A percentile compares a stretch with the other conserved stretches of the same genome.
Conservation (phyloP, 306 rosid species). For the Cucurbita argyrosperma region DNA sequence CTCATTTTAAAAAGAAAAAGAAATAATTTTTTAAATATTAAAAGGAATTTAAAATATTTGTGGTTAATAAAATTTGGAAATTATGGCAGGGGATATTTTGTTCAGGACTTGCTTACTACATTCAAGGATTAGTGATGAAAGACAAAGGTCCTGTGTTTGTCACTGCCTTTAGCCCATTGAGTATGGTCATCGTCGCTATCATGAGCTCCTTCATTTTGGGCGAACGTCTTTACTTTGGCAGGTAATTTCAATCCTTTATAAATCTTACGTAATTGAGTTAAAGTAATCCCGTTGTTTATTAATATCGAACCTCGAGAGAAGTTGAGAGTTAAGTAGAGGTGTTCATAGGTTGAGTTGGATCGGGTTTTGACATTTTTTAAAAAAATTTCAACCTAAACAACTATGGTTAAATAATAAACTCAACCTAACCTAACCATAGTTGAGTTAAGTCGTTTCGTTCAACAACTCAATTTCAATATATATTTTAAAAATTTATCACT, state of each 20-base stretch:
- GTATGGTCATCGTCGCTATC: conserved; percentile 76
- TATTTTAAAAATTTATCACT: too few species aligned
- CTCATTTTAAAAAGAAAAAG: too few species aligned
- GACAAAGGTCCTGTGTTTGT: conserved; percentile 84
- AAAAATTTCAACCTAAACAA: too few species aligned
- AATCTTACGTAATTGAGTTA: too few species aligned
- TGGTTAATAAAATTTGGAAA: neutral
- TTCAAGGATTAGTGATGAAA: conserved; percentile 79
- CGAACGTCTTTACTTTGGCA: conserved; percentile 55
- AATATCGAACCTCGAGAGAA: neutral
- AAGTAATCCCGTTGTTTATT: neutral
- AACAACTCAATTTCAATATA: too few species aligned
- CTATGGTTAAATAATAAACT: too few species aligned
- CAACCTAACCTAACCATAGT: too few species aligned
- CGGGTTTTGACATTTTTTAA: too few species aligned
- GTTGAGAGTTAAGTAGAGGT: too few species aligned
- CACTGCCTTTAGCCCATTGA: conserved; percentile 63
- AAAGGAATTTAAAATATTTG: neutral
- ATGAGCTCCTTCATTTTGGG: conserved; percentile 45
- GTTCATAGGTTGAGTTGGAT: too few species aligned
- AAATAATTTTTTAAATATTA: neutral
- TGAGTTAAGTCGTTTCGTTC: too few species aligned
- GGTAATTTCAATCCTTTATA: conserved; percentile 38
- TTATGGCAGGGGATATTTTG: conserved; percentile 58
- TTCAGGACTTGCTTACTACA: conserved; percentile 62